phyloP scores from a whole-genome alignment of 2,329 filamentous ascomycete genomes.

The Phialemoniopsis sp. region DNA sequence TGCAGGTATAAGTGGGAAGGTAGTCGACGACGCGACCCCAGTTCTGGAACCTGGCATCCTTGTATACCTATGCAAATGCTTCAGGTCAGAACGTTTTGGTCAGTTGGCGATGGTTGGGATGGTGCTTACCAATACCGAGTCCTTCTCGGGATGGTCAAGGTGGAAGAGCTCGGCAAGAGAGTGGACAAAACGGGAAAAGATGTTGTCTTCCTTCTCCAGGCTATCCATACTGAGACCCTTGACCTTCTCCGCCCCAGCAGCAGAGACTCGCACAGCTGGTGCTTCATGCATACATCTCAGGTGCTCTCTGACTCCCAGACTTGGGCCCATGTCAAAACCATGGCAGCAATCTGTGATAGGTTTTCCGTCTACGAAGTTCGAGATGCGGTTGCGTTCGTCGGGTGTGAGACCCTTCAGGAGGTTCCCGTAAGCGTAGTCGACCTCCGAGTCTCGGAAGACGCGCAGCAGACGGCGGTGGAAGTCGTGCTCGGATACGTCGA shows the following conservation, averaged over 20 bases:
- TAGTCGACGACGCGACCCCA: slow-evolving; percentile 35
- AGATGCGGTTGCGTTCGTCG: slow-evolving; percentile 7
- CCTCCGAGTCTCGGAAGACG: slow-evolving; percentile 9
- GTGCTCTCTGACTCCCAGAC: slow-evolving; percentile 10
- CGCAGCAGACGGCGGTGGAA: slow-evolving; percentile 9
- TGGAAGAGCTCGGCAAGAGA: slow-evolving; percentile 1
- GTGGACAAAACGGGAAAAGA: slow-evolving; percentile 2
- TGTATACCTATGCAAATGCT: slow-evolving; percentile 16
- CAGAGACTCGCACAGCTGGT: background rate
- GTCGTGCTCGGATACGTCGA: slow-evolving; percentile 1
- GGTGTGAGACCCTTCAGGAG: slow-evolving; percentile 3
- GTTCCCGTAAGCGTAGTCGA: slow-evolving; percentile 6
- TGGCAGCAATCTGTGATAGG: background rate
- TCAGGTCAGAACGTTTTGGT: background rate
- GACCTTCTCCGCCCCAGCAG: background rate
- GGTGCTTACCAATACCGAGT: background rate
- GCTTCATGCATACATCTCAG: slow-evolving; percentile 1
- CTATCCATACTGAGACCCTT: slow-evolving; percentile 1
- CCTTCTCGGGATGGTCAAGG: background rate
- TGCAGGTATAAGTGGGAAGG: slow-evolving; percentile 31
- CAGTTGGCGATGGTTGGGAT: background rate
- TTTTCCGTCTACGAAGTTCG: slow-evolving; percentile 6
- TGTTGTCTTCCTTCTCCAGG: background rate
- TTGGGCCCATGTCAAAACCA: slow-evolving; percentile 4
- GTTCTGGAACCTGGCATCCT: slow-evolving; percentile 28